Evolutionary conservation across 768 basidiomycete genomes (phyloP), one percentile per base, ranked within the genome.

Genomic region (Astraeus odoratus): DNA sequence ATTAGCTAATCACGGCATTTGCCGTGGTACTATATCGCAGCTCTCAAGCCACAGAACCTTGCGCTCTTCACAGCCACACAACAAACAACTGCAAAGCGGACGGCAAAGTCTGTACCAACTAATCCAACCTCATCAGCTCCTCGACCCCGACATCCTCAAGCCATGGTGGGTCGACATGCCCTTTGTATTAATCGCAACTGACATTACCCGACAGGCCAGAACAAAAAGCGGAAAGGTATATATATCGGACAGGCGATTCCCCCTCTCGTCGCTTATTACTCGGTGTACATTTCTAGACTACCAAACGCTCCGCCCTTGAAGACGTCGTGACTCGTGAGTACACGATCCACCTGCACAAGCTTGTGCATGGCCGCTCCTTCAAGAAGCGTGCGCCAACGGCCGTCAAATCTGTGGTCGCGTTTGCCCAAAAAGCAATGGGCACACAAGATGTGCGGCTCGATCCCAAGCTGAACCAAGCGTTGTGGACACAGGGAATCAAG

Each of bases 281-380:
- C 42, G 43, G 35, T 41, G 24, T 30, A n/a, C n/a, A n/a, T 34
- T 22, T 47, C 29, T 43, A 81, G 77, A 75, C 83, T 60, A 81
- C 81, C 70, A 95, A 96, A 79, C 92, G 95, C 70, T 94, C 92
- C 49, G 95, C 95, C 44, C 89, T 97, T 66, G 81, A 89, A 71
- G 95, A 98, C 68, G 95, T 97, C 72, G 95, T 97, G 54, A 88
- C 94, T 54, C 85, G 94, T 61, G 95, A 99, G 68, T 96, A 97
- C 84, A 97, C 95, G 61, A 86, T 97, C 76, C 91, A 96, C 72
- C 73, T 97, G 31, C 92, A 96, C 83, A 96, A 95, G 70, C 83
- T 71, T 55, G 90, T 93, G 34, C 89, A 92, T 69, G 89, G 86
- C 56, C 80, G 85, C 49, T 85, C 87, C 34, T 97, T 96, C 79